A percentile compares a stretch with the other conserved stretches of the same genome.
These are phyloP conservation scores for Periconia sp. DNA, from an alignment of 2,329 filamentous ascomycete species.

Conservation along the genomic window DNA sequence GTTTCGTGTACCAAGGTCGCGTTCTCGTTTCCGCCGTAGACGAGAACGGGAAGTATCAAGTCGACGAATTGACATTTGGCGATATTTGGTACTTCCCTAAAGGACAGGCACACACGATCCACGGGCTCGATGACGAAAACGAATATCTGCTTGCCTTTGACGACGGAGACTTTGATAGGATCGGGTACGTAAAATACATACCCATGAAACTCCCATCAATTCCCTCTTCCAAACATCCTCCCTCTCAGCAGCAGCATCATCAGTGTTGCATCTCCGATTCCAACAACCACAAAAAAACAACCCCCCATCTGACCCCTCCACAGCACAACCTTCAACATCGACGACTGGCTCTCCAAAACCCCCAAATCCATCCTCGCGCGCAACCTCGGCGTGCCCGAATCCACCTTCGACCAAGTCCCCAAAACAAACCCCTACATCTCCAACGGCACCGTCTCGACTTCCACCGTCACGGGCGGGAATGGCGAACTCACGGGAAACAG, in stretches of 20 bases:
- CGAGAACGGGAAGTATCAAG: constrained; percentile 59
- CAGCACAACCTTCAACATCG: constrained; percentile 69
- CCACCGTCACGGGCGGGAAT: constrained; percentile 50
- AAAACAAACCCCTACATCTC: constrained; percentile 63
- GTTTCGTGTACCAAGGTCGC: constrained; percentile 61
- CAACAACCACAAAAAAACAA: too few relatives aligned
- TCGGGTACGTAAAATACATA: constrained; percentile 48
- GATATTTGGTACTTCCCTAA: constrained; percentile 73
- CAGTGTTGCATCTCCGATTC: too few relatives aligned
- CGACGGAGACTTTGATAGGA: constrained; percentile 66
- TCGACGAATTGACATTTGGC: constrained; percentile 59
- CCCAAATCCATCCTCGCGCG: constrained; percentile 66
- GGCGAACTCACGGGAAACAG: constrained; percentile 57
- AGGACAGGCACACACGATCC: constrained; percentile 64
- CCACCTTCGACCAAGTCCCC: constrained; percentile 62
- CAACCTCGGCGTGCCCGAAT: constrained; percentile 66
- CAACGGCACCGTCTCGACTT: constrained; percentile 56
- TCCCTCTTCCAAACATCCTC: not conserved
- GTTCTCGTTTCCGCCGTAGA: constrained; percentile 64
- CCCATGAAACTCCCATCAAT: not conserved
- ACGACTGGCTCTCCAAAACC: constrained; percentile 70
- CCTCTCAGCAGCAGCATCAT: too few relatives aligned
- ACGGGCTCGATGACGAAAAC: constrained; percentile 66
- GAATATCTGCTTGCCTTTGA: constrained; percentile 69
- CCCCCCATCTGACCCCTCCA: constrained; percentile 1